Conservation (phyloP, 108 stramenopile species). For the Schizochytrium sp. region DNA sequence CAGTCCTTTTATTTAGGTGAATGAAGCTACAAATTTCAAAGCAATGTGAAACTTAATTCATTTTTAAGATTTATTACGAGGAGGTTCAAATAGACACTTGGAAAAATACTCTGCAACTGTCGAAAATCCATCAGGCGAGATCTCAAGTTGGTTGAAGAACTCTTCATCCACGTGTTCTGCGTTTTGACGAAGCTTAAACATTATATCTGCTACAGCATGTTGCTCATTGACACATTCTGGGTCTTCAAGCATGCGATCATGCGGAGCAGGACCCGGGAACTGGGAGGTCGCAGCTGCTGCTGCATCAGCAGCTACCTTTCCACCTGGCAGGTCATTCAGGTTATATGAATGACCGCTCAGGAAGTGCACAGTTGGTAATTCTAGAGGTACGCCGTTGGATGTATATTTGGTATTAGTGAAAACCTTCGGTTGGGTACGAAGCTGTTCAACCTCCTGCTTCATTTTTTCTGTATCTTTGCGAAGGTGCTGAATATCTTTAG, state of each 20-base stretch:
- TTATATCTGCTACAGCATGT: constrained; percentile 42
- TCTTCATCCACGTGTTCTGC: constrained; percentile 53
- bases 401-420: constrained; percentile 47
- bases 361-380: constrained; percentile 47
- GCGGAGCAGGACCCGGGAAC: constrained; percentile 7
- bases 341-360: constrained; percentile 25
- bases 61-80: background rate
- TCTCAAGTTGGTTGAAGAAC: constrained; percentile 56
- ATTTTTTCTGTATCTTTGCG: constrained; percentile 43
- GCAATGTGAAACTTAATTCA: background rate
- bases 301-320: background rate
- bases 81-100: constrained; percentile 46
- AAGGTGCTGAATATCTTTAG: constrained; percentile 21
- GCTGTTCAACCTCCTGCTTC: constrained; percentile 42
- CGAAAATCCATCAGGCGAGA: constrained; percentile 44
- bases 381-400: constrained; percentile 39
- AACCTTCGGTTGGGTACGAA: constrained; percentile 41
- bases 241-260: constrained; percentile 26
- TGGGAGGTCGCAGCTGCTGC: constrained; percentile 9
- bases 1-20: background rate
- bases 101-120: constrained; percentile 57
- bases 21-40: background rate
- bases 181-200: constrained; percentile 48
- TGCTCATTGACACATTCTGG: constrained; percentile 34
- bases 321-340: background rate